Evolutionary conservation across 2,329 filamentous ascomycete genomes (phyloP).

Genomic region (Colletotrichum sp.): DNA sequence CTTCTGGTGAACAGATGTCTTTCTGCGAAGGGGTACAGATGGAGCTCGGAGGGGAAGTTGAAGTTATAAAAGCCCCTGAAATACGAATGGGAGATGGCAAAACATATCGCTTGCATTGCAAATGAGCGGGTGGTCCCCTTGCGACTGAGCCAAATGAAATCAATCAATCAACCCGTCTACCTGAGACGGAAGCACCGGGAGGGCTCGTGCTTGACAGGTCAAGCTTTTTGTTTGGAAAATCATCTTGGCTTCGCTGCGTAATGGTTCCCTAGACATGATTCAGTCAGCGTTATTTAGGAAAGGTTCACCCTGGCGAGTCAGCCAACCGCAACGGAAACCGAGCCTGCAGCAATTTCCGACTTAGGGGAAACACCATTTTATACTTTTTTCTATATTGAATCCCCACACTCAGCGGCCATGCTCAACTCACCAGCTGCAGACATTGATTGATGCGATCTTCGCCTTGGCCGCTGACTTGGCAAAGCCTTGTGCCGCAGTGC

Average conservation of each 20-base stretch:
- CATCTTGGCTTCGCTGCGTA: not conserved
- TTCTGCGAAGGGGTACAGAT: not conserved
- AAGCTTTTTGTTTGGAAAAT: conserved; percentile 7
- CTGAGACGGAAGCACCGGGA: not conserved
- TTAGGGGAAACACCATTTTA: not conserved
- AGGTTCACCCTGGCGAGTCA: not conserved
- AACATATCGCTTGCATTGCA: not conserved
- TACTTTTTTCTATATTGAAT: conserved; percentile 1
- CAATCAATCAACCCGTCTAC: not conserved
- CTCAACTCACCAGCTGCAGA: not conserved
- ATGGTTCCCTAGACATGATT: not conserved
- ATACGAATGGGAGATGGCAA: not conserved
- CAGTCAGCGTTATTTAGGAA: not conserved
- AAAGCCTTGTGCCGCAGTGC: not conserved
- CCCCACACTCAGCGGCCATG: not conserved
- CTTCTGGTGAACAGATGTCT: not conserved
- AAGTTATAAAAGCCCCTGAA: not conserved
- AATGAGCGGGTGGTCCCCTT: not conserved
- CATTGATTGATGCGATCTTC: not conserved
- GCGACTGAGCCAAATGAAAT: not conserved
- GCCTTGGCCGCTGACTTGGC: not conserved
- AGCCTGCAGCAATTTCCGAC: conserved; percentile 1
- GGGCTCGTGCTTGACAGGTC: not conserved
- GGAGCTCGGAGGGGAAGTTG: not conserved
- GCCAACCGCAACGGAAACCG: not conserved